A percentile compares a stretch with the other conserved stretches of the same genome.
phyloP scores from a whole-genome alignment of 257 asterid species.

The Solanum chmielewskii region DNA sequence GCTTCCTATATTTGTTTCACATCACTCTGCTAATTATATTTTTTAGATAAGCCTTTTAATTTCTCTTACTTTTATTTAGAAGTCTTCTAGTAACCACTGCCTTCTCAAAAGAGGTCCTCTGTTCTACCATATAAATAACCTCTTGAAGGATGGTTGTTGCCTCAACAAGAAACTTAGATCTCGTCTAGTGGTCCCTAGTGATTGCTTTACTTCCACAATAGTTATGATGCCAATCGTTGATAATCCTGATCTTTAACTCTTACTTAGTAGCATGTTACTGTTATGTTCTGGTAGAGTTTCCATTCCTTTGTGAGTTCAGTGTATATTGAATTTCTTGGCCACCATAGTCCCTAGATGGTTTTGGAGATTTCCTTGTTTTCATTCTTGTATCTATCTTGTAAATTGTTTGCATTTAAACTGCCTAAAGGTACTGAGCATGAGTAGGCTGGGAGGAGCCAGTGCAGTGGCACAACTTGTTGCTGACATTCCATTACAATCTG shows the following conservation, averaged over 20 bases:
- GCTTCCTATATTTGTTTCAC: neutral
- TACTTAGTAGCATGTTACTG: neutral
- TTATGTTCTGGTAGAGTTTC: neutral
- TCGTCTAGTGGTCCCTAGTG: neutral
- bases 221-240: neutral
- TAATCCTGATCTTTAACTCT: neutral
- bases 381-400: neutral
- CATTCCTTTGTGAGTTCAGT: neutral
- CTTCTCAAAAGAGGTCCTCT: neutral
- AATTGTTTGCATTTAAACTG: neutral
- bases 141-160: neutral
- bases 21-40: neutral
- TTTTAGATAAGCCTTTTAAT: neutral
- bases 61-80: neutral
- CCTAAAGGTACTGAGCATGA: conserved; percentile 71
- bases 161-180: neutral
- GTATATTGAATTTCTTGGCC: neutral
- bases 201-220: neutral
- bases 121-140: neutral
- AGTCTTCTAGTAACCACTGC: neutral
- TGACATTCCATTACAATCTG: conserved; percentile 59
- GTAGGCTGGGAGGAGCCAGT: conserved; percentile 86
- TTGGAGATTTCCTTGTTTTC: neutral
- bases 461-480: conserved; percentile 87
- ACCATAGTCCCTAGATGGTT: neutral